Percentiles rank a stretch among this genome's conserved stretches.
Evolutionary conservation across 345 rosid species (phyloP).

Genomic region (Camelina laxa): DNA sequence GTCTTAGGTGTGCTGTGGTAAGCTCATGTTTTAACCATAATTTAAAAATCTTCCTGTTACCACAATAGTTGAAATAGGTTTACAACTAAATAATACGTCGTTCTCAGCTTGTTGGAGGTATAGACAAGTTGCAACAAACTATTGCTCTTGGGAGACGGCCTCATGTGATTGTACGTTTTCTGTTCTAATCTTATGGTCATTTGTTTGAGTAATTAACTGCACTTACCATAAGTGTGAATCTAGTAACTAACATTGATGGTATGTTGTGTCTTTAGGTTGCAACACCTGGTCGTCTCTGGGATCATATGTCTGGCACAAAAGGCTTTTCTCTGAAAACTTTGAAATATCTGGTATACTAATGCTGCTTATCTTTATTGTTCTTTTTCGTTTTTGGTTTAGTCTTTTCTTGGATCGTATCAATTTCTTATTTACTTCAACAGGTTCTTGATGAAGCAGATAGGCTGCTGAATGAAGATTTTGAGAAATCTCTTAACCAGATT

Average conservation of each 20-base stretch:
- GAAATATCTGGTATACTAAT: conserved; percentile 74
- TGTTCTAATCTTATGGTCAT: not conserved
- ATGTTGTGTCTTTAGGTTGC: conserved; percentile 64
- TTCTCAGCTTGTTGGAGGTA: conserved; percentile 91
- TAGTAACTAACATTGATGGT: conserved; percentile 4
- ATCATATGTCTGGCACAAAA: conserved; percentile 85
- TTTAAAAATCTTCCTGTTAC: not conserved
- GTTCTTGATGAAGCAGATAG: conserved; percentile 97
- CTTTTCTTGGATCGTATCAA: not conserved
- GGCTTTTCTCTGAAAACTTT: conserved; percentile 81
- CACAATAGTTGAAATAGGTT: not conserved
- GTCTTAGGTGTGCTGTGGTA: conserved; percentile 87
- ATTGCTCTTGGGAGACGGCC: conserved; percentile 80
- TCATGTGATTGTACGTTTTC: conserved; percentile 58
- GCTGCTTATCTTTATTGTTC: conserved; percentile 7
- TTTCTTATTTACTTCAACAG: conserved; percentile 42
- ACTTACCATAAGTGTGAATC: not conserved
- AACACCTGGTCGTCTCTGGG: conserved; percentile 96
- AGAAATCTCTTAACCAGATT: conserved; percentile 85
- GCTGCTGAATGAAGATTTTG: conserved; percentile 90
- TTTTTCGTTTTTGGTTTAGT: conserved; percentile 8
- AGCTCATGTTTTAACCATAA: conserved; percentile 31
- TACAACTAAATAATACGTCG: conserved; percentile 1
- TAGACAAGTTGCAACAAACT: conserved; percentile 84
- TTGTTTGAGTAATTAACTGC: not conserved